Evolutionary conservation across 257 asterid species (phyloP).

Genomic region (Scutellaria barbata): DNA sequence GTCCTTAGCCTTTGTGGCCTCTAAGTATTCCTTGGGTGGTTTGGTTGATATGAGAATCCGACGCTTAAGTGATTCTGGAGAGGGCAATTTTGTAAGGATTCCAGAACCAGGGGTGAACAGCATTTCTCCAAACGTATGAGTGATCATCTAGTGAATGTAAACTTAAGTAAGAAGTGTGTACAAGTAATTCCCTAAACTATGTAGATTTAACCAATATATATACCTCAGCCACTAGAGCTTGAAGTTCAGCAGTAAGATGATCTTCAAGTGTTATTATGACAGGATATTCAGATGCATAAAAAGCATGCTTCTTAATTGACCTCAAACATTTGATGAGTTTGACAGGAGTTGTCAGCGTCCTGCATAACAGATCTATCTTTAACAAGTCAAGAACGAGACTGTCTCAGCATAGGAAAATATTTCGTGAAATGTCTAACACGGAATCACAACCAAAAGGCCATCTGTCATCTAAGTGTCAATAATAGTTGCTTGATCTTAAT

Average conservation of each 20-base stretch:
- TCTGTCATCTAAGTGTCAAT: too few relatives aligned
- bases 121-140: constrained; percentile 73
- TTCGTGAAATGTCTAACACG: too few relatives aligned
- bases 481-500: neutral
- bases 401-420: too few relatives aligned
- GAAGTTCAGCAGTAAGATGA: constrained; percentile 76
- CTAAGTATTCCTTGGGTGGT: constrained; percentile 75
- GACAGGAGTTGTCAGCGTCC: constrained; percentile 80
- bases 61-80: constrained; percentile 68
- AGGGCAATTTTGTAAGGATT: constrained; percentile 57
- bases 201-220: neutral
- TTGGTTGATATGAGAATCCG: constrained; percentile 69
- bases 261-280: constrained; percentile 81
- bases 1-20: constrained; percentile 40
- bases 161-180: constrained; percentile 6
- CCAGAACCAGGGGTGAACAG: constrained; percentile 60
- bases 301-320: constrained; percentile 75
- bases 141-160: constrained; percentile 63
- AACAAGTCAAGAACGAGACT: too few relatives aligned
- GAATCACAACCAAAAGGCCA: too few relatives aligned
- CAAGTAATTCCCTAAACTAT: constrained; percentile 20
- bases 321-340: constrained; percentile 74
- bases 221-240: constrained; percentile 78
- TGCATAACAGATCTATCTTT: constrained; percentile 31
- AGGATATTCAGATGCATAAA: constrained; percentile 70